Conservation (phyloP, 2,329 filamentous ascomycete species). For the Trichoderma guizhouense region DNA sequence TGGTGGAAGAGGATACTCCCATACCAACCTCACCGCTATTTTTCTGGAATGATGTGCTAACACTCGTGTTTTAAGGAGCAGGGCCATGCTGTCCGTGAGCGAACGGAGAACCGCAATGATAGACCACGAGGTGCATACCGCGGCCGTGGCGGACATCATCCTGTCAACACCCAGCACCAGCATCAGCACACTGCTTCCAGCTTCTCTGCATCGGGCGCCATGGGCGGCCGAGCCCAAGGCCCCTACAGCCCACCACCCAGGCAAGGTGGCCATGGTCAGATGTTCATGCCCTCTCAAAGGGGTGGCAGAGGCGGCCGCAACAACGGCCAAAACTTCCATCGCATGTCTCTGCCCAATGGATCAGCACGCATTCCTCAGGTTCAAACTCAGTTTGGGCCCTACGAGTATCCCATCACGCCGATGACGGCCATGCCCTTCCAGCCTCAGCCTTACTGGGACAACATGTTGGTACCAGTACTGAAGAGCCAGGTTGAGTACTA, state of each 20-base stretch:
- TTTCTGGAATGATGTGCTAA: constrained; percentile 9
- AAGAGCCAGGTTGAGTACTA: constrained; percentile 76
- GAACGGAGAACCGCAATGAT: constrained; percentile 39
- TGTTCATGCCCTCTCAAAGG: constrained; percentile 33
- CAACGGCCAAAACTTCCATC: constrained; percentile 35
- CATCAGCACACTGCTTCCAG: constrained; percentile 31
- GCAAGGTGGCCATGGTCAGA: constrained; percentile 37
- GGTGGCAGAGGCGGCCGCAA: constrained; percentile 37
- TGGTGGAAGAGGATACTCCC: not conserved
- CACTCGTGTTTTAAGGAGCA: constrained; percentile 26
- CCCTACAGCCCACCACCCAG: constrained; percentile 45
- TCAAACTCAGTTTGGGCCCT: constrained; percentile 35
- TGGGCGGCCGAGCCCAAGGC: constrained; percentile 34
- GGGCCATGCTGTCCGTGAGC: constrained; percentile 29
- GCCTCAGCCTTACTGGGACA: constrained; percentile 50
- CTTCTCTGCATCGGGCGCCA: constrained; percentile 36
- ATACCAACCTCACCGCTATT: not conserved
- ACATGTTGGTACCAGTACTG: constrained; percentile 43
- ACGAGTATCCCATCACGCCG: constrained; percentile 42
- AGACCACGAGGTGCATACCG: constrained; percentile 45
- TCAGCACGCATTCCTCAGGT: constrained; percentile 35
- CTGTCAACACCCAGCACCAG: constrained; percentile 34
- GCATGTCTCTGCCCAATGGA: constrained; percentile 40
- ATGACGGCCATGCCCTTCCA: constrained; percentile 36
- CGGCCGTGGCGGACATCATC: constrained; percentile 44